Conservation (phyloP, 208 protist species). For the Acanthamoeba triangularis region DNA sequence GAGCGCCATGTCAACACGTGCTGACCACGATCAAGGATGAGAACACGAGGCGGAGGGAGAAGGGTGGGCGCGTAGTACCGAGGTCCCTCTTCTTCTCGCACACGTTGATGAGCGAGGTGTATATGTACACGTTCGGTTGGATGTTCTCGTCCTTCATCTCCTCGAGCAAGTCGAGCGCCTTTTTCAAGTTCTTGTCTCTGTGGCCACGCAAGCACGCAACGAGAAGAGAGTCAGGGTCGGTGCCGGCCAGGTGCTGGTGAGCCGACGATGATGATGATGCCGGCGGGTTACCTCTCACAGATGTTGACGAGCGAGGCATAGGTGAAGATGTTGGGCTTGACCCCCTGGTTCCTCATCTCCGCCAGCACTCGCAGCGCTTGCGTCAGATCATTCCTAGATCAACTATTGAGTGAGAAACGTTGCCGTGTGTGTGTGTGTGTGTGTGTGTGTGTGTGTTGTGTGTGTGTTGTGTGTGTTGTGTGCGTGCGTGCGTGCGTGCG, state of each 20-base stretch:
- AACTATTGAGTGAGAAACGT: background rate
- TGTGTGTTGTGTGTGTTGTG: too few relatives aligned
- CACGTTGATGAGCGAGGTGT: constrained; percentile 58
- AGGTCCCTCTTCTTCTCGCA: constrained; percentile 56
- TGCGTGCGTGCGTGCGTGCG: too few relatives aligned
- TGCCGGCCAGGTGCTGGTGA: too few relatives aligned
- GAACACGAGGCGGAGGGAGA: background rate
- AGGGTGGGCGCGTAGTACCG: background rate
- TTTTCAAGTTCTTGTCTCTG: constrained; percentile 10
- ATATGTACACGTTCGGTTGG: constrained; percentile 42
- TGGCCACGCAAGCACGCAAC: background rate
- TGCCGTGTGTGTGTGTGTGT: too few relatives aligned
- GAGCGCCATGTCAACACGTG: background rate
- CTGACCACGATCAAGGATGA: background rate
- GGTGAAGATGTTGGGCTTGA: constrained; percentile 42
- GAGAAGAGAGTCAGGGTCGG: too few relatives aligned
- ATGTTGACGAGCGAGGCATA: constrained; percentile 41
- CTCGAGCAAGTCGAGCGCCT: background rate
- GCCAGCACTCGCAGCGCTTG: background rate
- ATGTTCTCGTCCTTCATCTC: constrained; percentile 57
- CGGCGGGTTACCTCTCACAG: background rate
- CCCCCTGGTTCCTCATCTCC: background rate
- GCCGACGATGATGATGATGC: too few relatives aligned
- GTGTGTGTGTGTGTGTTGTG: too few relatives aligned
- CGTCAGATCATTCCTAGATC: background rate